phyloP scores from a whole-genome alignment of 2,329 filamentous ascomycete genomes.

The Didymella keratinophila region DNA sequence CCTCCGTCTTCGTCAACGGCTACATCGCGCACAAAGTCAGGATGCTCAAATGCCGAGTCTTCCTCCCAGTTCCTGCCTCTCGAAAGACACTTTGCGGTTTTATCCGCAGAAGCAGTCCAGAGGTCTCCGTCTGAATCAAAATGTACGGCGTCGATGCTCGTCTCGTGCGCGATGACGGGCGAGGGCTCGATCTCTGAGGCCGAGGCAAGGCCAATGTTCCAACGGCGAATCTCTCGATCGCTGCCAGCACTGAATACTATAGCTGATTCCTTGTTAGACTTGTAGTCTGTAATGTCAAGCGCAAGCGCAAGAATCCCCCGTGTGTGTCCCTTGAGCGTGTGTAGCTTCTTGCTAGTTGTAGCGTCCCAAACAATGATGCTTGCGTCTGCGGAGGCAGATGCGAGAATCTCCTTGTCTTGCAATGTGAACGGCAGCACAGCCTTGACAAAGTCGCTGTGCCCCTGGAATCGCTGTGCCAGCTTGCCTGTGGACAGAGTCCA shows the following conservation, averaged over 20 bases:
- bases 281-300: constrained; percentile 67
- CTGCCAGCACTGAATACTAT: constrained; percentile 77
- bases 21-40: constrained; percentile 88
- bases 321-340: constrained; percentile 78
- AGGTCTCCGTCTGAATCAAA: constrained; percentile 79
- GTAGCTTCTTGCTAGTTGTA: constrained; percentile 70
- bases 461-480: constrained; percentile 67
- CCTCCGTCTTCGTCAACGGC: constrained; percentile 72
- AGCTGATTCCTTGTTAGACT: constrained; percentile 48
- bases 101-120: constrained; percentile 94
- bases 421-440: constrained; percentile 71
- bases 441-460: constrained; percentile 93
- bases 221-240: constrained; percentile 72
- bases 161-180: constrained; percentile 82
- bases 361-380: constrained; percentile 78
- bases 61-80: constrained; percentile 72
- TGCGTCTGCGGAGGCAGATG: constrained; percentile 58
- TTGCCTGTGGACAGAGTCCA: constrained; percentile 66
- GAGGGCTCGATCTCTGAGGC: constrained; percentile 50
- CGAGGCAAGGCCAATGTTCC: constrained; percentile 62
- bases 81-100: constrained; percentile 80
- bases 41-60: constrained; percentile 78
- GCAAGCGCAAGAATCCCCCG: constrained; percentile 82
- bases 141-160: constrained; percentile 81
- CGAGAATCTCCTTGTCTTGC: constrained; percentile 63